These are phyloP conservation scores for Gaertneriomyces sp. DNA, from an alignment of 192 early-diverging fungal genomes.

Conservation along the genomic window DNA sequence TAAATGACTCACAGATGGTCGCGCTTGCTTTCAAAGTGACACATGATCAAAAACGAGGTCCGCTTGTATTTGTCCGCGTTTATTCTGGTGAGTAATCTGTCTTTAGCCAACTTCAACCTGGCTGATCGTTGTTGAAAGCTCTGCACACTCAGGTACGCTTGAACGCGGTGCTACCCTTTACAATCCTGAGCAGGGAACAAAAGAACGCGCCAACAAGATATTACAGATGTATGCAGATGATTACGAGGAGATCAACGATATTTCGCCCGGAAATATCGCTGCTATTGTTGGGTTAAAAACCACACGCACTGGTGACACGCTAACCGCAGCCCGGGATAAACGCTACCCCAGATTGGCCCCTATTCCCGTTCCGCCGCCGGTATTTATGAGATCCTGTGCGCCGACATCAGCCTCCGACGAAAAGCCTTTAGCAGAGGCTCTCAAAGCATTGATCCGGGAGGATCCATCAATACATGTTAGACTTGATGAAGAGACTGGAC, in stretches of 20 bases:
- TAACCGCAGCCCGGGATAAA: conserved; percentile 52
- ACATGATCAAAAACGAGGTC: conserved; percentile 78
- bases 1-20: conserved; percentile 38
- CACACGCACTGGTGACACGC: conserved; percentile 83
- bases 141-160: conserved; percentile 45
- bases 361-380: conserved; percentile 80
- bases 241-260: conserved; percentile 72
- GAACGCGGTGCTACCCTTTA: conserved; percentile 63
- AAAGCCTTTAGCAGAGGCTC: conserved; percentile 64
- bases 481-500: conserved; percentile 79
- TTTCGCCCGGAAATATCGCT: conserved; percentile 78
- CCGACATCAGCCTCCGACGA: conserved; percentile 66
- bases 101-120: conserved; percentile 7
- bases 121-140: conserved; percentile 9
- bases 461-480: conserved; percentile 80
- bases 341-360: conserved; percentile 48
- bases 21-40: conserved; percentile 94
- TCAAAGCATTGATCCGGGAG: conserved; percentile 73
- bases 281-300: conserved; percentile 79
- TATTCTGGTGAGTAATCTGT: conserved; percentile 62
- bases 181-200: conserved; percentile 51
- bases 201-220: conserved; percentile 78
- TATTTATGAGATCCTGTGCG: conserved; percentile 66
- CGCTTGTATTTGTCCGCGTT: conserved; percentile 86
- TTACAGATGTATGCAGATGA: conserved; percentile 91